Base-by-base conservation (phyloP, 306 rosid species). In the Fagus crenata region DNA sequence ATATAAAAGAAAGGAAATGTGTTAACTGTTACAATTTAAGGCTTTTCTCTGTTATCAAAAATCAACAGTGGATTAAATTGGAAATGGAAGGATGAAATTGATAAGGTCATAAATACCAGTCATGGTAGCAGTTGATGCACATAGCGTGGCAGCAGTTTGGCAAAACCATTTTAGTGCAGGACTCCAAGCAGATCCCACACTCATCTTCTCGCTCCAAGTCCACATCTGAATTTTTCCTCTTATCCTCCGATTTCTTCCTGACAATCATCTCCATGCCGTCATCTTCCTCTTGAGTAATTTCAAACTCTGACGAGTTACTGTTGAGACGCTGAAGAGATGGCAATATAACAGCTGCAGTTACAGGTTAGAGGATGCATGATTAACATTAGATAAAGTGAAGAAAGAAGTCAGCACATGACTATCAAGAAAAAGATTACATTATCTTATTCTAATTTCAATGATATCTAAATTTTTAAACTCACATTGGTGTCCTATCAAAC, bases 161-260 rank as follows among this genome's bases (percentile, higher is more conserved):
- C 86, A 90, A 84, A 56, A 90, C 92, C 77, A 92, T 82, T 90
- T 89, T 92, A 78, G 92, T 75, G 80, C 89, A 85, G 12, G 86
- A 79, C 86, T 88, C 97, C 72, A 90, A 83, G 89, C 96, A 92
- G 78, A 92, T 89, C 71, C 97, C 97, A 71, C 97, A 92, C 79
- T 92, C 97, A 58, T 86, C 85, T 77, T 90, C 97, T 82, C 93
- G 81, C 40, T 90, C 93, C 59, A 54, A 51, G 42, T 90, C 90
- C n/a, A 68, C 42, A 53, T 88, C 86, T 18, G 74, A 74, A 74
- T 53, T 51, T 70, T 72, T 81, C 68, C 73, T 58, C 74, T 80
- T 78, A 63, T 80, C 87, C 43, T 86, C 85, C 9, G 32, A 67
- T 76, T 70, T 84, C 60, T 80, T 80, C 41, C 59, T 77, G 58